Base-by-base conservation (phyloP, 176 grass and related monocot species). In the Triticum timopheevii region DNA sequence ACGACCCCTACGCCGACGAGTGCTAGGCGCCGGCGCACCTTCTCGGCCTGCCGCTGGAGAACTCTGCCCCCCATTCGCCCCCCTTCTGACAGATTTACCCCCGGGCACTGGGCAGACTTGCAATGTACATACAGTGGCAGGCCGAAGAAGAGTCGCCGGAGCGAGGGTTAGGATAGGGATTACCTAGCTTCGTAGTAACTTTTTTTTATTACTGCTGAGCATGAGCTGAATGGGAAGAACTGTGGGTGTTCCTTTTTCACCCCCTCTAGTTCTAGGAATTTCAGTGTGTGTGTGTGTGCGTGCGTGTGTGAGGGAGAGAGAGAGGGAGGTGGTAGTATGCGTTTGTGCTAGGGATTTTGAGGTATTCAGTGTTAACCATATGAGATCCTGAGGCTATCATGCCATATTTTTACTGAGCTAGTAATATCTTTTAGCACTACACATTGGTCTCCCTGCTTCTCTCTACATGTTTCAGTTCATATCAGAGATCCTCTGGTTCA, bases 161-260 rank as follows among this genome's bases (percentile, higher is more conserved):
- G 6, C 7, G 69, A 76, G 61, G 88, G 47, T 35, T 35, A 76
- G 4, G 34, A 77, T 27, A 50, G 83, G 4, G 61, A 90, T 82
- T 47, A 24, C 31, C 11, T 20, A 77, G 72, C 73, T 86, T 69
- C 56, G 63, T 30, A 24, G 73, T 33, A 56, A 66, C 13, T 30
- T 69, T 38, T 84, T 77, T 85, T 77, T 79, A 34, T 76, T 84
- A 74, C 69, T 76, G 22, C 33, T 13, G 25, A 13, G 36, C 35
- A 1, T 33, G 75, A 65, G 45, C 12, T 82, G 45, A 78, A 86
- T 86, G 83, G 45, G 69, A 38, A 77, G 77, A 81, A 81, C 88
- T 33, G 81, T 20, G 78, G 86, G 83, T 76, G 78, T 61, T 44
- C 36, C 56, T 86, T 89, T 89, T 89, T 89, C 28, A 50, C 82